phyloP scores from a whole-genome alignment of 768 basidiomycete species.

The Lenzites betulinus region DNA sequence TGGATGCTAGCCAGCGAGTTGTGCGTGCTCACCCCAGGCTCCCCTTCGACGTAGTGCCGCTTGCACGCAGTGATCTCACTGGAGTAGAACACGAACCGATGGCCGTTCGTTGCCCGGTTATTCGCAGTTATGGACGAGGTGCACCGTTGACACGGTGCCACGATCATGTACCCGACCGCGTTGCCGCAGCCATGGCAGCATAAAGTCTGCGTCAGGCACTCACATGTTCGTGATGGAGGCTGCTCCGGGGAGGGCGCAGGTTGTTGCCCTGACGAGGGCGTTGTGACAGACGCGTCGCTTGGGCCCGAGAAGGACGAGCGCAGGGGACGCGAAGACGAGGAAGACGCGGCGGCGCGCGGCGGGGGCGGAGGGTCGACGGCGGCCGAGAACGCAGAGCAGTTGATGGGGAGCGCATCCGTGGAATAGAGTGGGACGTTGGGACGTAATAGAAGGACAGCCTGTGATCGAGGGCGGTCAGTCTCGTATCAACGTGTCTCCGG shows the following conservation, averaged over 20 bases:
- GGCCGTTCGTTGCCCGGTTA: constrained; percentile 78
- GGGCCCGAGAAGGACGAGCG: constrained; percentile 30
- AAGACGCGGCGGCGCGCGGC: constrained; percentile 15
- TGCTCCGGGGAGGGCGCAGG: constrained; percentile 22
- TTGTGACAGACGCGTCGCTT: no score
- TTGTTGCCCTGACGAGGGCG: no score
- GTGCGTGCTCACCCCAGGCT: constrained; percentile 57
- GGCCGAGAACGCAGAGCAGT: constrained; percentile 68
- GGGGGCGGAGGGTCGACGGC: constrained; percentile 33
- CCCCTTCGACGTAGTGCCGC: constrained; percentile 62
- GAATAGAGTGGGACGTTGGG: constrained; percentile 83
- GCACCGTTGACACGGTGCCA: constrained; percentile 75
- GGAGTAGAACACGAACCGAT: constrained; percentile 86
- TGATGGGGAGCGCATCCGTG: constrained; percentile 76
- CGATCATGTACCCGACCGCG: constrained; percentile 79
- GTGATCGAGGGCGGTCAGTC: constrained; percentile 17
- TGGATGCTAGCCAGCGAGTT: constrained; percentile 15
- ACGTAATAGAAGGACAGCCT: constrained; percentile 83
- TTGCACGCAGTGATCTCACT: constrained; percentile 63
- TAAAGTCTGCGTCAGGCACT: constrained; percentile 81
- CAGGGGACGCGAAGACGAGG: no score
- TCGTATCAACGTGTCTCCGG: constrained; percentile 2
- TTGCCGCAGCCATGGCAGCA: constrained; percentile 80
- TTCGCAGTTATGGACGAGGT: constrained; percentile 67
- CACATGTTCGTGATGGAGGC: constrained; percentile 65